Conservation (phyloP, 2,329 filamentous ascomycete species). For the Phialemonium atrogriseum region DNA sequence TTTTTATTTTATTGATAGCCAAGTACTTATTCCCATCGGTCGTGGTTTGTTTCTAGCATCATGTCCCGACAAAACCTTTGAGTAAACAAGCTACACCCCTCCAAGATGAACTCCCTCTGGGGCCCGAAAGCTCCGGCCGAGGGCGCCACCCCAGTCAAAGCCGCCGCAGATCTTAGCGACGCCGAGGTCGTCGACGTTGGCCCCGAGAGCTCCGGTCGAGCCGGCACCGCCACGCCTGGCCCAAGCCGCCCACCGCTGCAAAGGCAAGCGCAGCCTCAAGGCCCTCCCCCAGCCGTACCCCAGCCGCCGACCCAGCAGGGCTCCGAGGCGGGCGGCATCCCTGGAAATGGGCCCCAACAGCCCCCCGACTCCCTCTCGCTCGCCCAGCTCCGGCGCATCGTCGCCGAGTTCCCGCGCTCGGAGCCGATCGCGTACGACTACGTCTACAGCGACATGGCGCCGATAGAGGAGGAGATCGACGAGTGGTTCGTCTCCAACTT, state of each 20-base stretch:
- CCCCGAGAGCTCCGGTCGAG: constrained; percentile 12
- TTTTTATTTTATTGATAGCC: no score
- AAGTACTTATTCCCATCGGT: no score
- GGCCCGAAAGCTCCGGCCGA: constrained; percentile 28
- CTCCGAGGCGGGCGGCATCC: constrained; percentile 3
- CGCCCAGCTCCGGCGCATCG: constrained; percentile 63
- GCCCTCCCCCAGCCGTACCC: constrained; percentile 2
- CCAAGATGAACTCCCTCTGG: constrained; percentile 39
- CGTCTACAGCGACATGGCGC: constrained; percentile 62
- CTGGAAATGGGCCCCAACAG: constrained; percentile 14
- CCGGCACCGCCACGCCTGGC: constrained; percentile 1
- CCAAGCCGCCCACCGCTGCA: background rate
- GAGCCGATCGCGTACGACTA: constrained; percentile 80
- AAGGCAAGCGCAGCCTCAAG: background rate
- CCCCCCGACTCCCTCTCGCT: constrained; percentile 65
- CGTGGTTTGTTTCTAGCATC: no score
- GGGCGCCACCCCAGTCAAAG: constrained; percentile 13
- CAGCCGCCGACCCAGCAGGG: constrained; percentile 3
- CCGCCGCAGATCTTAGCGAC: no score
- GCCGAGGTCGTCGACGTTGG: no score
- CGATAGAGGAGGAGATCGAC: constrained; percentile 81
- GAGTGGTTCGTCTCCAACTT: constrained; percentile 96
- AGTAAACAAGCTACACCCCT: no score
- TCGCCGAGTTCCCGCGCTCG: constrained; percentile 62
- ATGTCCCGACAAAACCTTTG: no score